These are phyloP conservation scores for Thelephora ganbajun DNA, from an alignment of 768 basidiomycete species.

Conservation along the genomic window DNA sequence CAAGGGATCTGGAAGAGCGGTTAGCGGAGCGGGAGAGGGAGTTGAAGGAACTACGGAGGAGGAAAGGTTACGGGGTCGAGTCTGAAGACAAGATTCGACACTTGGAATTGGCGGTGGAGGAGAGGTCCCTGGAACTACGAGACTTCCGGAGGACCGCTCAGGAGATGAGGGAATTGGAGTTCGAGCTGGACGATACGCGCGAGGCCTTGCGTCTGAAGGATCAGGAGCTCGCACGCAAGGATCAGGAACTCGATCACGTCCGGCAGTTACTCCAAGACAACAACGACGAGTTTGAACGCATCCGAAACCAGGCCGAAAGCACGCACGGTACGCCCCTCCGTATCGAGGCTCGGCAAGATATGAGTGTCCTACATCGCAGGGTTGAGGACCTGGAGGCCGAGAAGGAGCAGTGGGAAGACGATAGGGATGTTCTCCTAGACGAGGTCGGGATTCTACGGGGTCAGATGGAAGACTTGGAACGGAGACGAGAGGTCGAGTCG, in stretches of 20 bases:
- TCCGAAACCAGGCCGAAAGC: constrained; percentile 55
- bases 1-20: constrained; percentile 65
- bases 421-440: constrained; percentile 58
- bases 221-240: constrained; percentile 28
- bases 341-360: constrained; percentile 15
- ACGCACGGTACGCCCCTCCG: constrained; percentile 29
- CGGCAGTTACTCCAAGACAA: constrained; percentile 66
- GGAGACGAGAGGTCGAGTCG: constrained; percentile 46
- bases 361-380: constrained; percentile 47
- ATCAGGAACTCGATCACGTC: constrained; percentile 60
- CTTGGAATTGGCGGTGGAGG: constrained; percentile 10
- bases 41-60: constrained; percentile 47
- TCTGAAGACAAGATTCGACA: constrained; percentile 8
- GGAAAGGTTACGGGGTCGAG: constrained; percentile 12
- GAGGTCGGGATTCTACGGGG: constrained; percentile 48
- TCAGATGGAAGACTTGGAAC: constrained; percentile 52
- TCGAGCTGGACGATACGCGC: constrained; percentile 16
- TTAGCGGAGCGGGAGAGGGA: constrained; percentile 64
- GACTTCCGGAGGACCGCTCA: constrained; percentile 25
- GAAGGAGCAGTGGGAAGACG: constrained; percentile 52
- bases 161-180: constrained; percentile 38
- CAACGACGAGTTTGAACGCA: constrained; percentile 66
- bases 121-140: not conserved
- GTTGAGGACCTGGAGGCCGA: constrained; percentile 46
- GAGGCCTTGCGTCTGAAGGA: constrained; percentile 22